Percentiles rank a stretch among this genome's conserved stretches.
Evolutionary conservation across 306 rosid genomes (phyloP).

Genomic region (Arachis hypogaea): DNA sequence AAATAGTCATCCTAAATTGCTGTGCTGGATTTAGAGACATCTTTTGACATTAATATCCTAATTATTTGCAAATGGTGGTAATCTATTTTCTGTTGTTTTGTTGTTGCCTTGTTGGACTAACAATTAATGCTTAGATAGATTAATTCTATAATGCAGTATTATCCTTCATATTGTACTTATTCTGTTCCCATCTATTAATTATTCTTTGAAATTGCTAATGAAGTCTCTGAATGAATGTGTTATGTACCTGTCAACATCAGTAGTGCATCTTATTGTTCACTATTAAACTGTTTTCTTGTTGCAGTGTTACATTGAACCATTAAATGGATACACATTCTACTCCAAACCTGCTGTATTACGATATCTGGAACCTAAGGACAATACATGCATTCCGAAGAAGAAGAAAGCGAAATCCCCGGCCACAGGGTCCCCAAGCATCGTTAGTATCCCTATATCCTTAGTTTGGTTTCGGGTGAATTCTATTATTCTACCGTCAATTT

Average conservation of each 20-base stretch:
- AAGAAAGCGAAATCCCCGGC: conserved; percentile 35
- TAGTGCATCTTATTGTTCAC: conserved; percentile 26
- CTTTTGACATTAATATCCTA: conserved; percentile 18
- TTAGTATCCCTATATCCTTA: conserved; percentile 43
- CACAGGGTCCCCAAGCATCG: conserved; percentile 50
- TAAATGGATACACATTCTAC: conserved; percentile 62
- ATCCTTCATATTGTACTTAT: conserved; percentile 14
- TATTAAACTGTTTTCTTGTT: conserved; percentile 37
- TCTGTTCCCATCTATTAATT: conserved; percentile 1
- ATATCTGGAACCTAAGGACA: conserved; percentile 59
- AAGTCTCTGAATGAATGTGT: conserved; percentile 23
- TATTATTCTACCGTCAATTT: conserved; percentile 12
- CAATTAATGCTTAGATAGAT: conserved; percentile 6
- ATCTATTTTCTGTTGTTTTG: conserved; percentile 32
- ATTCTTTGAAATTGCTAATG: conserved; percentile 16
- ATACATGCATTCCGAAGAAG: conserved; percentile 41
- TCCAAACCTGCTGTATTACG: conserved; percentile 86
- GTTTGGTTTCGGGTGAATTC: conserved; percentile 16
- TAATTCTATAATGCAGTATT: conserved; percentile 9
- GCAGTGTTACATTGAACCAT: conserved; percentile 82
- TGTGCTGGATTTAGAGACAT: conserved; percentile 27
- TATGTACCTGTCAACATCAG: conserved; percentile 19
- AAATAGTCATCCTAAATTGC: conserved; percentile 26
- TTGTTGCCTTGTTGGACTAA: conserved; percentile 3
- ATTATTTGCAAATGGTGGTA: conserved; percentile 21